Percentiles rank a stretch among this genome's conserved stretches.
These are phyloP conservation scores for Salix exigua DNA, from an alignment of 345 rosid genomes.

Conservation along the genomic window DNA sequence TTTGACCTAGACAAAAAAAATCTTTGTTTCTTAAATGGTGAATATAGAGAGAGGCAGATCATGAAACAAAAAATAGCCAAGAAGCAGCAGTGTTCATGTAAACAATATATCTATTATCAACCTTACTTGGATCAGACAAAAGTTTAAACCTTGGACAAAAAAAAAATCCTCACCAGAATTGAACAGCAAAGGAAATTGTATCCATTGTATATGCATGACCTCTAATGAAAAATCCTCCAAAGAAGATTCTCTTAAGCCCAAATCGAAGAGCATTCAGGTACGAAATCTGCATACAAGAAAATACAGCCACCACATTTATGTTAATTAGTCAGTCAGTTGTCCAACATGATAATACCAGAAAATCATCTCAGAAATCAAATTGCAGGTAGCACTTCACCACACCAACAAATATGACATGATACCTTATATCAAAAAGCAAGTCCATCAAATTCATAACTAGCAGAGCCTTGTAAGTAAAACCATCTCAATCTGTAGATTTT, in stretches of 20 bases:
- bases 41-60: not conserved
- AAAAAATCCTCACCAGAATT: conserved; percentile 62
- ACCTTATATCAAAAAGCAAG: not conserved
- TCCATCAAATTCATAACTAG: not conserved
- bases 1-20: conserved; percentile 59
- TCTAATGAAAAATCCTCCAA: conserved; percentile 95
- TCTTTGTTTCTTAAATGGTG: conserved; percentile 5
- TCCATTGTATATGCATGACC: conserved; percentile 99
- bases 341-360: not conserved
- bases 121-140: not conserved
- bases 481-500: not conserved
- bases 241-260: conserved; percentile 90
- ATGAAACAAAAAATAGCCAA: conserved; percentile 2
- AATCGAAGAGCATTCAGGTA: conserved; percentile 91
- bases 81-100: not conserved
- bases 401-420: not conserved
- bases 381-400: conserved; percentile 2
- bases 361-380: conserved; percentile 1
- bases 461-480: not conserved
- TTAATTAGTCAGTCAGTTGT: not conserved
- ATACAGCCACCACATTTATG: conserved; percentile 11
- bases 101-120: conserved; percentile 1
- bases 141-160: not conserved
- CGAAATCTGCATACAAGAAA: conserved; percentile 55
- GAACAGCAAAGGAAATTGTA: conserved; percentile 97